Evolutionary conservation across 441 rosid species (phyloP).

Genomic region (Dalechampia spathulata): DNA sequence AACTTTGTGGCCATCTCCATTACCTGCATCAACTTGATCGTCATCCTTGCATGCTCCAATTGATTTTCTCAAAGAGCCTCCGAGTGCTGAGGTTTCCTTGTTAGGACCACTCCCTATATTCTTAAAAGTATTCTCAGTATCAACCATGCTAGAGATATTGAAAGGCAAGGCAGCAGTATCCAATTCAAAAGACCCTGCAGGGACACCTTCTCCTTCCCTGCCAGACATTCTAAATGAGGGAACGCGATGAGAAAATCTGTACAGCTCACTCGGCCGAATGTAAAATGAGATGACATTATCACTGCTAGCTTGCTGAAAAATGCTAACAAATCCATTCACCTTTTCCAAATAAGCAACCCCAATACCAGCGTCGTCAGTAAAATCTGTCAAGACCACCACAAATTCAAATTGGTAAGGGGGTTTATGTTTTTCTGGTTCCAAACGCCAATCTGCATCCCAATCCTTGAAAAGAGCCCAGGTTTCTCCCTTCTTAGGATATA

Average conservation of each 20-base stretch:
- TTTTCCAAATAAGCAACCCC: conserved; percentile 58
- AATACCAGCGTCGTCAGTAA: conserved; percentile 27
- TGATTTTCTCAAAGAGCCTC: conserved; percentile 20
- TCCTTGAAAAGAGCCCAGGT: conserved; percentile 74
- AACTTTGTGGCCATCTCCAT: conserved; percentile 6
- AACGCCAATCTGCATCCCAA: conserved; percentile 51
- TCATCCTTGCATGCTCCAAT: not conserved
- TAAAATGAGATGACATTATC: conserved; percentile 18
- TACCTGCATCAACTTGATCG: conserved; percentile 10
- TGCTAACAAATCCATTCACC: conserved; percentile 61
- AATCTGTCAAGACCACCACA: conserved; percentile 64
- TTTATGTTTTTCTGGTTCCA: conserved; percentile 26
- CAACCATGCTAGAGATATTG: conserved; percentile 20
- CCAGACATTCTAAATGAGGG: conserved; percentile 52
- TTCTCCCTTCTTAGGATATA: conserved; percentile 72
- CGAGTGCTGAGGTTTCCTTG: conserved; percentile 9
- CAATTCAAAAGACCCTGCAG: conserved; percentile 55
- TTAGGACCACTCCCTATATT: conserved; percentile 20
- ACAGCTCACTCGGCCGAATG: conserved; percentile 34
- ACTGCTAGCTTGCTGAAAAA: conserved; percentile 29
- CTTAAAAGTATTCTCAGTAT: conserved; percentile 23
- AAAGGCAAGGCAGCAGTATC: conserved; percentile 59
- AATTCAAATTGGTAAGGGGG: conserved; percentile 55
- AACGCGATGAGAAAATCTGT: conserved; percentile 55
- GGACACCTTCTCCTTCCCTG: conserved; percentile 54